Evolutionary conservation across 495 filamentous ascomycete species (phyloP).

Genomic region (Aspergillus cristatus): DNA sequence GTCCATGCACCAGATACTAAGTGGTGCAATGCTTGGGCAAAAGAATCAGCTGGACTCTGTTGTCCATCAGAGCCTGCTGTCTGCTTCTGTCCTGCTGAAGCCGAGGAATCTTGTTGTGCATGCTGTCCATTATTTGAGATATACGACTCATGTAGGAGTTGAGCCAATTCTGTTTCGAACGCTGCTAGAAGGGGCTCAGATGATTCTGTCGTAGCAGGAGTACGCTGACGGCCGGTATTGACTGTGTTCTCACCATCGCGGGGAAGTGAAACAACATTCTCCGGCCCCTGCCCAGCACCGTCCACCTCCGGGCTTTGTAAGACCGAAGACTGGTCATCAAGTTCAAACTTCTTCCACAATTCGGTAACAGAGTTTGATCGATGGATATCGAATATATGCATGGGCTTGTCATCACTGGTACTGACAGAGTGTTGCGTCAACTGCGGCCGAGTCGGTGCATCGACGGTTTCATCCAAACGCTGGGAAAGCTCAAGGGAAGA

Average conservation of each 20-base stretch:
- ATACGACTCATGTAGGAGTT: slow-evolving; percentile 23
- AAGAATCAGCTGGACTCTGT: slow-evolving; percentile 18
- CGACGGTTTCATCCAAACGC: slow-evolving; percentile 38
- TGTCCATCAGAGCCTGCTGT: slow-evolving; percentile 9
- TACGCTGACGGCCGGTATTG: no score
- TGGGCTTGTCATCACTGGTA: slow-evolving; percentile 11
- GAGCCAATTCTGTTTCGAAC: slow-evolving; percentile 45
- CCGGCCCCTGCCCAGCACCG: not conserved
- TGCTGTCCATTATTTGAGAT: slow-evolving; percentile 6
- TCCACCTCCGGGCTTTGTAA: slow-evolving; percentile 2
- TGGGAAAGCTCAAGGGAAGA: slow-evolving; percentile 43
- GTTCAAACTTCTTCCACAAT: slow-evolving; percentile 32
- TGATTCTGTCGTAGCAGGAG: slow-evolving; percentile 5
- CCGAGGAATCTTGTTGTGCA: slow-evolving; percentile 6
- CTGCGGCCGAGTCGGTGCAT: slow-evolving; percentile 1
- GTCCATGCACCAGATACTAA: slow-evolving; percentile 26
- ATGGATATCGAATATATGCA: slow-evolving; percentile 42
- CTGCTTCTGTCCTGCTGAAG: slow-evolving; percentile 8
- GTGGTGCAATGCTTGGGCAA: slow-evolving; percentile 25
- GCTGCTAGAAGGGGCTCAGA: slow-evolving; percentile 35
- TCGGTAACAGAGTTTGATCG: slow-evolving; percentile 34
- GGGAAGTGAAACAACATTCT: not conserved
- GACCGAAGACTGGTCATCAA: not conserved
- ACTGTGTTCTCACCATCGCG: no score
- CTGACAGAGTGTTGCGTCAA: slow-evolving; percentile 6